Evolutionary conservation across 2,329 filamentous ascomycete species (phyloP), one percentile per base, ranked within the genome.

Genomic region (Ophiosphaerella narmari): DNA sequence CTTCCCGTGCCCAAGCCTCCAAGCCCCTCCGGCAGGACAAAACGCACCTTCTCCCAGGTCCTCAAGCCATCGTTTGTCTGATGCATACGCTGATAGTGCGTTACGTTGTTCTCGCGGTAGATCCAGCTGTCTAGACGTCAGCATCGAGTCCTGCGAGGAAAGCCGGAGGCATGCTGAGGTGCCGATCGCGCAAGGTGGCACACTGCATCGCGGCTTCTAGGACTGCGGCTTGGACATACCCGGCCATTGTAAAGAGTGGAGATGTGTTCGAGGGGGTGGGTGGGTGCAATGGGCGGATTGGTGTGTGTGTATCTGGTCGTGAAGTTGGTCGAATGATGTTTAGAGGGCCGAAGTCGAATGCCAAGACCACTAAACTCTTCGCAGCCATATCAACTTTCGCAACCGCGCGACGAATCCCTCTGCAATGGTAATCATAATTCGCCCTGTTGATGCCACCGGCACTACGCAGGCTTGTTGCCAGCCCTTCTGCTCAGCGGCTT

Each of bases 11-110:
- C 29, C 24, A n/a, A 38, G 23, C 45, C 26, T 44, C 46, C 47
- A 24, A 46, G 38, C 53, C 50, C 50, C 58, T 60, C 32, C 32
- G 35, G 43, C 8, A 45, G 24, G 23, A 24, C 35, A 26, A 11
- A 29, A 81, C 87, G 74, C 82, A 92, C 89, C 77, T 91, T 91
- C 76, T 83, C 80, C 89, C 89, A 92, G 73, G 90, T 76, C 68
- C 89, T 85, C 62, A 85, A 76, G 67, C 83, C 84, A 75, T 88
- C 88, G 65, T 89, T 86, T 60, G 82, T 78, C 79, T 91, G 89
- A 80, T 90, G 91, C 65, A 84, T 77, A 70, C 83, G 81, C 82
- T 93, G 89, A 78, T 88, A 82, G 72, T 88, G 68, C 49, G 88
- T 87, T 67, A 92, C 89, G 69, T 82, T 83, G 84, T 93, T 93